Conservation (phyloP, 441 rosid genomes). For the Brassica hybrid region DNA sequence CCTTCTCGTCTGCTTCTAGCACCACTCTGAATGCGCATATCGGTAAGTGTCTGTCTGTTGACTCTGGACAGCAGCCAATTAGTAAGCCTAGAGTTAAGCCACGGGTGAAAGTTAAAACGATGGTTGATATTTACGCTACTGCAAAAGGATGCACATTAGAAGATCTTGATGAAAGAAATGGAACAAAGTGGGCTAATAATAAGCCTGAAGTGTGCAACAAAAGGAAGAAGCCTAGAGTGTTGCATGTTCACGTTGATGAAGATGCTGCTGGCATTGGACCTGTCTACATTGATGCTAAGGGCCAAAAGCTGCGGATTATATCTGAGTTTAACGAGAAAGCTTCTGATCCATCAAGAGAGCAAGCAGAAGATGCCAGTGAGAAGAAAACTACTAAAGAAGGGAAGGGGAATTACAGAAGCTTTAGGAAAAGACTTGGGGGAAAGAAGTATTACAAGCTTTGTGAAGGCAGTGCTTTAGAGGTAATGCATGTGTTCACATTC, state of each 20-base stretch:
- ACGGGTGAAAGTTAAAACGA: conserved; percentile 62
- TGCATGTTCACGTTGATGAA: conserved; percentile 47
- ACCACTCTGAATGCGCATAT: conserved; percentile 98
- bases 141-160: conserved; percentile 79
- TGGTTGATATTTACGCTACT: conserved; percentile 76
- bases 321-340: conserved; percentile 57
- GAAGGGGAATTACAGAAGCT: conserved; percentile 50
- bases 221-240: conserved; percentile 51
- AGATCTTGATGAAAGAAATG: conserved; percentile 92
- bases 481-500: conserved; percentile 34
- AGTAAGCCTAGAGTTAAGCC: conserved; percentile 73
- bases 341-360: conserved; percentile 41
- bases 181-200: conserved; percentile 73
- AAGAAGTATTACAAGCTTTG: conserved; percentile 57
- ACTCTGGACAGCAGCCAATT: conserved; percentile 61
- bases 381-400: conserved; percentile 55
- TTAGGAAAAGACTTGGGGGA: conserved; percentile 54
- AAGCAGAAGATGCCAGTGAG: conserved; percentile 50
- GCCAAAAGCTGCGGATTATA: conserved; percentile 83
- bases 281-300: conserved; percentile 84
- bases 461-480: conserved; percentile 65
- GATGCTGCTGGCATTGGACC: conserved; percentile 72
- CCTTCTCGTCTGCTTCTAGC: conserved; percentile 93
- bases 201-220: conserved; percentile 48
- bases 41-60: conserved; percentile 89